Conservation (phyloP, 495 filamentous ascomycete species). For the Penicillium alfredii region DNA sequence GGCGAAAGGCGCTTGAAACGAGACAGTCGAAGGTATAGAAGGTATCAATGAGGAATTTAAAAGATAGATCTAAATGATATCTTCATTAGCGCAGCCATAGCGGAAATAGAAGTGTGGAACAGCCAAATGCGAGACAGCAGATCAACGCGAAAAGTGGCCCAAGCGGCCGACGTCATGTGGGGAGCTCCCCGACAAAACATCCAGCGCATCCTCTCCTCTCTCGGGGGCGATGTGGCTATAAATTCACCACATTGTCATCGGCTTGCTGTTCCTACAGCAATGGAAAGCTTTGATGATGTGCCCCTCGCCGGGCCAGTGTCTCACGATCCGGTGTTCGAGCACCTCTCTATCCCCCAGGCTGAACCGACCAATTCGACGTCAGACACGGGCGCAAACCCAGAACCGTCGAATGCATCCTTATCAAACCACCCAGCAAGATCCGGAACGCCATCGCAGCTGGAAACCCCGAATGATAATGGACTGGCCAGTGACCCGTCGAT, state of each 20-base stretch:
- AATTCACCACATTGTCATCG: constrained; percentile 3
- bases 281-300: constrained; percentile 40
- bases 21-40: constrained; percentile 28
- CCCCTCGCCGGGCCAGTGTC: constrained; percentile 20
- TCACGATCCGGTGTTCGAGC: constrained; percentile 12
- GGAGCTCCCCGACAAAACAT: too few relatives aligned
- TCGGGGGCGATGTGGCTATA: constrained; percentile 8
- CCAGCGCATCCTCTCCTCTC: too few relatives aligned
- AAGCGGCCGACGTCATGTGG: too few relatives aligned
- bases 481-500: constrained; percentile 12
- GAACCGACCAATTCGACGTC: too few relatives aligned
- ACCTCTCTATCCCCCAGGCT: constrained; percentile 5
- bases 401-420: constrained; percentile 12
- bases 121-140: too few relatives aligned
- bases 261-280: constrained; percentile 6
- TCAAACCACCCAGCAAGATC: constrained; percentile 13
- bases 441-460: constrained; percentile 2
- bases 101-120: too few relatives aligned
- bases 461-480: constrained; percentile 6
- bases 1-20: constrained; percentile 28
- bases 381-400: too few relatives aligned
- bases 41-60: too few relatives aligned
- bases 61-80: too few relatives aligned
- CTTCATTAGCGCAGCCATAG: too few relatives aligned
- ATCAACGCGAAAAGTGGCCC: too few relatives aligned